Evolutionary conservation across 2,329 filamentous ascomycete species (phyloP), one percentile per base, ranked within the genome.

Genomic region (Leptographium procerum): DNA sequence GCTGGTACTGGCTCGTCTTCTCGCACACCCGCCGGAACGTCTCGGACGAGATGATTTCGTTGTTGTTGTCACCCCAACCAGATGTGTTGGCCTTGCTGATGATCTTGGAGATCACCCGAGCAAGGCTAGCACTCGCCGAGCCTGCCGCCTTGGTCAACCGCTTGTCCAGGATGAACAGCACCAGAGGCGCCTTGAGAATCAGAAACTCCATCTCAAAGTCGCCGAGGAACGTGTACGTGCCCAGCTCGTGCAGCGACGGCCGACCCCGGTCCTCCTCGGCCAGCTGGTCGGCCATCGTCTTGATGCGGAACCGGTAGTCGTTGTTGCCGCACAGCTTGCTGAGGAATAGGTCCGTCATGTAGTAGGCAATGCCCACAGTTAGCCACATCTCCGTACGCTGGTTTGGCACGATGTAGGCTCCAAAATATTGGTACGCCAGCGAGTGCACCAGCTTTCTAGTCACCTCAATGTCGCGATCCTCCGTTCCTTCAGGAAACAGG

Each of bases 331-430:
- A 95, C 3, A 99, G 78, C 64, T 85, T 86, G 69, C 86, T 89
- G 81, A 97, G 89, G 71, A 95, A 96, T 4, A 90, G 80, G 65
- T 96, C 92, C 1, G 92, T 91, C 81, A 99, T 95, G 75, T 90
- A 99, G 75, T 92, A 91, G 0, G 92, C 88, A 52, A 95, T 87
- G 16, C 92, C 95, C 57, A 94, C 81, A 14, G 92, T 86, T 24
- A 95, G 84, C 94, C 94, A 99, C 57, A 85, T 83, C 70, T 99
- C 94, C 56, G 80, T 79, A 22, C 85, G 83, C 47, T 87, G 84
- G 67, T 91, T 89, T 0, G 94, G 87, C 53, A 95, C 86, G 64
- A 99, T 88, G 67, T 91, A 91, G 62, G 99, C 87, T 19, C 94
- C 94, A 63, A 94, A 89, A 88, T 92, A 99, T 69, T 99, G 94